Conservation (phyloP, 2,329 filamentous ascomycete genomes). For the Decorospora gaudefroyi region DNA sequence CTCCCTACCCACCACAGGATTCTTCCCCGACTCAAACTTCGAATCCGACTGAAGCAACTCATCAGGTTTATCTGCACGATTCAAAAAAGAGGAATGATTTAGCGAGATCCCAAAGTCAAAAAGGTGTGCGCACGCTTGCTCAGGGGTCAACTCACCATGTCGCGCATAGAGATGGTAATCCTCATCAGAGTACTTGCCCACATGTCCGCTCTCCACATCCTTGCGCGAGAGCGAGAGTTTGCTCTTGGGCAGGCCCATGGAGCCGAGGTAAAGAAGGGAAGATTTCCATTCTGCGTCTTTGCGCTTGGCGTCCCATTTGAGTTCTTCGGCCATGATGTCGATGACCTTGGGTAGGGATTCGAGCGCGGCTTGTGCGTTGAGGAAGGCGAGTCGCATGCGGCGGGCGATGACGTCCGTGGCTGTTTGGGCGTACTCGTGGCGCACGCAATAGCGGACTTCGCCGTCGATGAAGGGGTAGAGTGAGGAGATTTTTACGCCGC, state of each 20-base stretch:
- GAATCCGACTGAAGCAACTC: slow-evolving; percentile 58
- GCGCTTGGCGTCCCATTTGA: slow-evolving; percentile 73
- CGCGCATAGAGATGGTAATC: slow-evolving; percentile 56
- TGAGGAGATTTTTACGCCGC: slow-evolving; percentile 76
- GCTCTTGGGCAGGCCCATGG: slow-evolving; percentile 64
- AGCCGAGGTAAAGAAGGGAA: slow-evolving; percentile 61
- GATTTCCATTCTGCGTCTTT: slow-evolving; percentile 83
- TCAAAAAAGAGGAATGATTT: too few species aligned
- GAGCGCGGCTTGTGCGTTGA: slow-evolving; percentile 88
- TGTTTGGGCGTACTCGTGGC: slow-evolving; percentile 89
- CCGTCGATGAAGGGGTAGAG: slow-evolving; percentile 92
- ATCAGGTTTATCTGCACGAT: slow-evolving; percentile 56
- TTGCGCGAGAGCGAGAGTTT: slow-evolving; percentile 60
- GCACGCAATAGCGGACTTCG: slow-evolving; percentile 84
- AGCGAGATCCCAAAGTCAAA: slow-evolving; percentile 31
- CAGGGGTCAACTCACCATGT: slow-evolving; percentile 50
- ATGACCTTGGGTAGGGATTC: slow-evolving; percentile 84
- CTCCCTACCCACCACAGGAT: slow-evolving; percentile 52
- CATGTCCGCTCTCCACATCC: slow-evolving; percentile 61
- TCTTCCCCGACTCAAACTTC: slow-evolving; percentile 51
- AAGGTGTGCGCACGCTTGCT: slow-evolving; percentile 24
- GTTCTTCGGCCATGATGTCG: slow-evolving; percentile 84
- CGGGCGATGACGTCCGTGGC: slow-evolving; percentile 86
- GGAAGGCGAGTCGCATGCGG: slow-evolving; percentile 81
- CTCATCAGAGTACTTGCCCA: slow-evolving; percentile 53